A percentile compares a stretch with the other conserved stretches of the same genome.
Evolutionary conservation across 805 yeast genomes (phyloP).

Genomic region (Saturnispora serradocipensis): DNA sequence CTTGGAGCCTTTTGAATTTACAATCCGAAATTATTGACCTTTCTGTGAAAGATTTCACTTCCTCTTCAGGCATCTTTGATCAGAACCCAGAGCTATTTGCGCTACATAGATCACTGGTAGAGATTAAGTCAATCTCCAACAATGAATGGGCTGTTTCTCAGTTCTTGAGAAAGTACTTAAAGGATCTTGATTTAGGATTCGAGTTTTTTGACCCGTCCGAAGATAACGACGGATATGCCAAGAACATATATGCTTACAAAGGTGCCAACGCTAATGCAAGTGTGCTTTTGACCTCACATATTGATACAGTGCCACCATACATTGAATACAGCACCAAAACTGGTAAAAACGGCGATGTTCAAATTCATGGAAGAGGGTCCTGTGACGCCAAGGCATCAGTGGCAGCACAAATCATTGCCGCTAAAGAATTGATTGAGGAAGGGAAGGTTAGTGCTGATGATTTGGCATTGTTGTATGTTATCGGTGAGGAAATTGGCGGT

Average conservation of each 20-base stretch:
- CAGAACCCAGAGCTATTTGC: constrained; percentile 18
- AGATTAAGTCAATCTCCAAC: constrained; percentile 28
- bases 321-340: constrained; percentile 36
- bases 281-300: constrained; percentile 49
- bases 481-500: constrained; percentile 66
- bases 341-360: constrained; percentile 27
- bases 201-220: constrained; percentile 27
- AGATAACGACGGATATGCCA: not conserved
- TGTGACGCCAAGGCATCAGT: constrained; percentile 67
- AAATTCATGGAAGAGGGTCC: constrained; percentile 57
- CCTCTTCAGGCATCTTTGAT: constrained; percentile 3
- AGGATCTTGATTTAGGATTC: constrained; percentile 40
- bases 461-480: constrained; percentile 49
- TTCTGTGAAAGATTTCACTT: not conserved
- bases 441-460: constrained; percentile 43
- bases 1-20: not conserved
- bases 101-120: constrained; percentile 30
- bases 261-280: constrained; percentile 37
- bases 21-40: not conserved
- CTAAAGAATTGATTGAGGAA: constrained; percentile 34
- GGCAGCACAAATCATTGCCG: constrained; percentile 51
- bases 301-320: constrained; percentile 67
- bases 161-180: constrained; percentile 33
- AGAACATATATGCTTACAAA: constrained; percentile 46
- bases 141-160: constrained; percentile 31